Evolutionary conservation across 176 grass and related monocot genomes (phyloP), one percentile per base, ranked within the genome.

Genomic region (Miscanthus lutarioriparius): DNA sequence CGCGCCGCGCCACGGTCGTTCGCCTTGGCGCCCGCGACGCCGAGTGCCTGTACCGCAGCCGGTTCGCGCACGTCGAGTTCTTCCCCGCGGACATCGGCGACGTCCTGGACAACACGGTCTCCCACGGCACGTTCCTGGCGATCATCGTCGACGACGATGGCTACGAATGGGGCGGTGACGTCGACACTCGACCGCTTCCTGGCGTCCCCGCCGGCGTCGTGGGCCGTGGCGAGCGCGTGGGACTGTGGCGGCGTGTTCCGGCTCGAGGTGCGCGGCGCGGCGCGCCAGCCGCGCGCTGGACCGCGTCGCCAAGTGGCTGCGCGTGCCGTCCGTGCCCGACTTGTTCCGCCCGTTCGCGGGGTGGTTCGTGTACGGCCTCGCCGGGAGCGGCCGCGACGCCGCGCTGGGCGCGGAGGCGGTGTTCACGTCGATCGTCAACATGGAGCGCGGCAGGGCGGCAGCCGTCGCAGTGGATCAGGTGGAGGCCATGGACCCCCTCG

Each of bases 331-430:
- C 16, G 76, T 97, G 17, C 95, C 95, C 3, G 64, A 97, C 77
- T 35, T 98, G 15, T 98, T 98, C 82, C 64, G 56, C 17, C 86
- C 89, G 7, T 98, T 98, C 61, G 83, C 85, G 0, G 89, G 85
- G 5, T 95, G 91, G 93, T 98, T 98, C 89, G 66, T 88, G 67
- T 93, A 98, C 87, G 92, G 96, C 44, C 78, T 98, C 14, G 85
- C 72, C 36, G 93, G 96, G 11, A 87, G 85, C 13, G 93, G 96
- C 0, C 43, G 38, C 49, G 74, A 84, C 27, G 88, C 87, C 2
- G 6, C 67, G 12, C 32, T 39, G 6, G 88, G 87, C 40, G 89
- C 85, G 19, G 77, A 74, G 41, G 88, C 91, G 11, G 80, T 90
- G 37, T 92, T 86, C 75, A 44, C 80, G 22, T 49, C 85, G 10